Percentiles rank a stretch among this genome's conserved stretches.
Evolutionary conservation across 163 green algal genomes (phyloP).

Genomic region (Chlorella variabilis): DNA sequence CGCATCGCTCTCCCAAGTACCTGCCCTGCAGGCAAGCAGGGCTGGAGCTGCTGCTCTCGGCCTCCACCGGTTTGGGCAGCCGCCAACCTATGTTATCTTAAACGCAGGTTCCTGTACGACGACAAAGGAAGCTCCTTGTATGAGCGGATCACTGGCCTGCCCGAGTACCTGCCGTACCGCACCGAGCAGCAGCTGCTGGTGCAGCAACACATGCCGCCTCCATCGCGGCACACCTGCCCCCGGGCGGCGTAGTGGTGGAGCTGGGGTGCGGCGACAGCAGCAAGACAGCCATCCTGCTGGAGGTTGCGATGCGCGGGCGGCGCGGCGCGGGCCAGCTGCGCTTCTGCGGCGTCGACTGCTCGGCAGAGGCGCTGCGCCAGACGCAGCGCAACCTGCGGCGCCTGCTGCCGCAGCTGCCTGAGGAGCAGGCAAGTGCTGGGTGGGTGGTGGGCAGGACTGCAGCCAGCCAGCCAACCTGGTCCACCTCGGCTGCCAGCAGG

Average conservation of each 20-base stretch:
- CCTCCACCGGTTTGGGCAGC: neutral
- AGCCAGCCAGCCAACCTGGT: too few species aligned
- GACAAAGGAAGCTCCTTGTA: constrained; percentile 56
- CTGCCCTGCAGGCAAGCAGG: constrained; percentile 18
- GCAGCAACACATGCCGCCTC: constrained; percentile 35
- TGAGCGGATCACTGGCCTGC: constrained; percentile 52
- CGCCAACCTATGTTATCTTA: neutral
- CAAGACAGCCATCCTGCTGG: constrained; percentile 61
- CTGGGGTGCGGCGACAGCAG: constrained; percentile 61
- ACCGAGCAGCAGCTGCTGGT: constrained; percentile 56
- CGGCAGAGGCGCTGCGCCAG: constrained; percentile 56
- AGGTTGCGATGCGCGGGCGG: constrained; percentile 4
- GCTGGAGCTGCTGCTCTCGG: neutral
- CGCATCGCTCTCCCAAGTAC: constrained; percentile 18
- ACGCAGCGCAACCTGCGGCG: constrained; percentile 43
- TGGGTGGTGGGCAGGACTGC: too few species aligned
- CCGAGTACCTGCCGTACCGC: constrained; percentile 67
- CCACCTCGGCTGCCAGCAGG: too few species aligned
- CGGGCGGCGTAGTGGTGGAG: constrained; percentile 58
- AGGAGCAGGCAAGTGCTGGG: neutral
- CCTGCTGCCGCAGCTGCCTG: constrained; percentile 33
- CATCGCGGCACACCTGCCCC: constrained; percentile 51
- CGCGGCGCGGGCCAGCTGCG: neutral
- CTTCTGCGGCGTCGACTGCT: constrained; percentile 67
- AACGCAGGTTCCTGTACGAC: constrained; percentile 64